Percentiles rank a stretch among this genome's conserved stretches.
These are phyloP conservation scores for Penicillium verrucosum DNA, from an alignment of 2,329 filamentous ascomycete species.

Conservation along the genomic window DNA sequence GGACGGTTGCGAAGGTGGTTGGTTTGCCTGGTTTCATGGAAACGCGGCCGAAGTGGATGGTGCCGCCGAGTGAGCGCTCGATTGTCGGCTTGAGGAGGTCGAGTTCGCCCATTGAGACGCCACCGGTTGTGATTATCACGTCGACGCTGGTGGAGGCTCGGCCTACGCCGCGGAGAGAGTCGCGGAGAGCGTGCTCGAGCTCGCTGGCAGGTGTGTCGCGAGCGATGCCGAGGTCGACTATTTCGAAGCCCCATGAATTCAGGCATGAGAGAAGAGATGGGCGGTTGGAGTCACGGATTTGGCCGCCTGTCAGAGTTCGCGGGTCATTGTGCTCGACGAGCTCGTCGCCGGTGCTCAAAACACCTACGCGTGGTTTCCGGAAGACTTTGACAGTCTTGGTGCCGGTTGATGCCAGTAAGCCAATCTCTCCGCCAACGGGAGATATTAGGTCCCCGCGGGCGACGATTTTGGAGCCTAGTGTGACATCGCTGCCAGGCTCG, in stretches of 20 bases:
- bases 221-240: constrained; percentile 82
- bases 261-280: constrained; percentile 80
- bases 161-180: constrained; percentile 59
- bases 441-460: constrained; percentile 78
- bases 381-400: constrained; percentile 68
- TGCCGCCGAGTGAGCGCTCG: constrained; percentile 82
- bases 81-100: constrained; percentile 96
- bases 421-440: constrained; percentile 83
- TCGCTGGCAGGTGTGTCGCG: constrained; percentile 55
- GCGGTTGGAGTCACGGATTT: constrained; percentile 91
- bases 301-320: constrained; percentile 65
- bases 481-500: constrained; percentile 85
- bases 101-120: constrained; percentile 96
- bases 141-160: constrained; percentile 57
- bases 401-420: constrained; percentile 81
- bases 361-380: constrained; percentile 72
- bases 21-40: constrained; percentile 98
- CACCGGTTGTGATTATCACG: constrained; percentile 85
- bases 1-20: constrained; percentile 90
- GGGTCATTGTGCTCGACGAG: constrained; percentile 70
- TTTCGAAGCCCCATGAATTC: constrained; percentile 69
- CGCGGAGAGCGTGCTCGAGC: constrained; percentile 73
- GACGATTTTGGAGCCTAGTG: constrained; percentile 66
- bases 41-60: constrained; percentile 93
- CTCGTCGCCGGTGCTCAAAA: constrained; percentile 93